These are phyloP conservation scores for Fusarium aywerte DNA, from an alignment of 2,329 filamentous ascomycete species.

Conservation along the genomic window DNA sequence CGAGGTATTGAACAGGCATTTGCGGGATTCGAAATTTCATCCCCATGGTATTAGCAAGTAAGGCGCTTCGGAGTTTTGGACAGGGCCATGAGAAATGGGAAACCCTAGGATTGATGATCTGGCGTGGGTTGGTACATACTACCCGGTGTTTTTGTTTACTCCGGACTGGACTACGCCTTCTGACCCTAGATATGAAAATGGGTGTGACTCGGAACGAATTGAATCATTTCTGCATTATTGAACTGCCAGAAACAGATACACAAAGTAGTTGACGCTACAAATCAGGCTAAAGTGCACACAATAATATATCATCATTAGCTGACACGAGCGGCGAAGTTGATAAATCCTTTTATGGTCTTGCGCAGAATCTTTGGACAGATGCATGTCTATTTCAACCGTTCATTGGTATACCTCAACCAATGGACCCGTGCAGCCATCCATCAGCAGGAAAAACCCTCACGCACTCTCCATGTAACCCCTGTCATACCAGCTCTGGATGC, in stretches of 20 bases:
- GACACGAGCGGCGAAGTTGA: constrained; percentile 40
- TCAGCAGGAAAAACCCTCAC: constrained; percentile 17
- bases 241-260: constrained; percentile 10
- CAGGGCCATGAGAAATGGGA: constrained; percentile 11
- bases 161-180: constrained; percentile 24
- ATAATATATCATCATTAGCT: constrained; percentile 36
- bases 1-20: constrained; percentile 23
- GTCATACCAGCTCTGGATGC: constrained; percentile 34
- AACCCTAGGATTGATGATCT: constrained; percentile 21
- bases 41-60: constrained; percentile 33
- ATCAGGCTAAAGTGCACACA: constrained; percentile 36
- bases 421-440: background rate
- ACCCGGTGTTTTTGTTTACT: constrained; percentile 29
- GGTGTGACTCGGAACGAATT: constrained; percentile 25
- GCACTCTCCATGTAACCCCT: constrained; percentile 12
- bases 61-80: constrained; percentile 38
- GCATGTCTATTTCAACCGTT: constrained; percentile 20
- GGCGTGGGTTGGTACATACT: constrained; percentile 28
- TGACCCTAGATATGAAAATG: constrained; percentile 31
- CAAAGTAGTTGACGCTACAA: constrained; percentile 7
- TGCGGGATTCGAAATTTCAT: constrained; percentile 13
- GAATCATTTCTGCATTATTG: constrained; percentile 23
- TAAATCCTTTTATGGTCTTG: constrained; percentile 24
- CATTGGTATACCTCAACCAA: constrained; percentile 26
- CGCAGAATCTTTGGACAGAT: constrained; percentile 15